These are phyloP conservation scores for Beauveria sp. DNA, from an alignment of 2,329 filamentous ascomycete species.

Conservation along the genomic window DNA sequence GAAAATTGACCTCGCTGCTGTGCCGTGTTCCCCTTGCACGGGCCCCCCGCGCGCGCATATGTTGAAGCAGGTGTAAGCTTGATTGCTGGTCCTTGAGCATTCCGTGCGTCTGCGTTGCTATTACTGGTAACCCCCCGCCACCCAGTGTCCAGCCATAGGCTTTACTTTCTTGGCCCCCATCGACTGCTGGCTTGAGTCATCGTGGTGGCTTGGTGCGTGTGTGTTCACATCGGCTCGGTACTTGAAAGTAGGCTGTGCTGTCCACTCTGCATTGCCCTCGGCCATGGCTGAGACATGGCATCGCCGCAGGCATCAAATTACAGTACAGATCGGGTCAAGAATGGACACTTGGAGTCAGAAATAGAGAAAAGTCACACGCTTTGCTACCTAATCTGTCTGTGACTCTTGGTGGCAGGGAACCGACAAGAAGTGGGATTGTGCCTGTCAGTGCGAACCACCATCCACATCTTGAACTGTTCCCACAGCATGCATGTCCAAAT, in stretches of 20 bases:
- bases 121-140: too few relatives aligned
- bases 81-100: too few relatives aligned
- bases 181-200: background rate
- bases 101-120: too few relatives aligned
- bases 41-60: too few relatives aligned
- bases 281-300: background rate
- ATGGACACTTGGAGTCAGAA: background rate
- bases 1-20: too few relatives aligned
- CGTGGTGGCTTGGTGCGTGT: background rate
- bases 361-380: background rate
- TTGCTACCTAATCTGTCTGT: slow-evolving; percentile 1
- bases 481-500: background rate
- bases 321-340: background rate
- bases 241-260: background rate
- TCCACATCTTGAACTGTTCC: background rate
- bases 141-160: too few relatives aligned
- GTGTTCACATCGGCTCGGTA: background rate
- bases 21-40: too few relatives aligned
- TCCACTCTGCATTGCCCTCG: background rate
- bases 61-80: too few relatives aligned
- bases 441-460: background rate
- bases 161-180: background rate
- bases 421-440: background rate
- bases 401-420: background rate
- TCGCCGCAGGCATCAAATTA: background rate